Evolutionary conservation across 306 rosid genomes (phyloP).

Genomic region (Prunus salicina): DNA sequence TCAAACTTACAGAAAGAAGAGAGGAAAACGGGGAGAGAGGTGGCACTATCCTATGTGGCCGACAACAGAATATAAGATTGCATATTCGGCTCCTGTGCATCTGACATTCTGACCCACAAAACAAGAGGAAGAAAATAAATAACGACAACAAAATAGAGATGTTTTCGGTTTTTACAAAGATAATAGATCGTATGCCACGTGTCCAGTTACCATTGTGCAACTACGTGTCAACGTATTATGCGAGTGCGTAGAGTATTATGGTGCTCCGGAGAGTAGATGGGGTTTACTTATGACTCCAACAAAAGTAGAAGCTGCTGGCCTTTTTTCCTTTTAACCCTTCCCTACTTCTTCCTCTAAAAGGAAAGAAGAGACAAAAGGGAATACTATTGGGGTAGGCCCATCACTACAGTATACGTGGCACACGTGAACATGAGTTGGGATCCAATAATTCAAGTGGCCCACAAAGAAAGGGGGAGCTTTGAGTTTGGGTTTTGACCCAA

Average conservation of each 20-base stretch:
- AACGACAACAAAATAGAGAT: not conserved
- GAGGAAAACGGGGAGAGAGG: not conserved
- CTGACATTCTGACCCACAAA: slow-evolving; percentile 24
- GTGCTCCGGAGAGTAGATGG: not conserved
- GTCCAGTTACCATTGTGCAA: not conserved
- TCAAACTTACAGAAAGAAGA: too few species aligned
- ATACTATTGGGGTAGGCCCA: slow-evolving; percentile 33
- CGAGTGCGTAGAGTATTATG: not conserved
- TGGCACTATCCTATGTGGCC: slow-evolving; percentile 25
- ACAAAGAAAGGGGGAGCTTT: not conserved
- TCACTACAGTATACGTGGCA: slow-evolving; percentile 44
- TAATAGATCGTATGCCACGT: not conserved
- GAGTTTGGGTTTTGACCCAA: slow-evolving; percentile 43
- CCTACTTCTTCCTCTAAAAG: not conserved
- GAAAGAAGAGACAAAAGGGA: slow-evolving; percentile 29
- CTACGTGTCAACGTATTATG: not conserved
- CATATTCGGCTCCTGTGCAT: slow-evolving; percentile 17
- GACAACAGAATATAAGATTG: slow-evolving; percentile 26
- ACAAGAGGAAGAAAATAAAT: not conserved
- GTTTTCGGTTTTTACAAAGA: not conserved
- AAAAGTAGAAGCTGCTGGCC: not conserved
- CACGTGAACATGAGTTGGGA: slow-evolving; percentile 50
- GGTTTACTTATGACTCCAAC: too few species aligned
- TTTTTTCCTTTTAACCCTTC: not conserved
- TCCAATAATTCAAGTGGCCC: slow-evolving; percentile 53